Base-by-base conservation (phyloP, 768 basidiomycete species). In the Phylloporus arenicola region DNA sequence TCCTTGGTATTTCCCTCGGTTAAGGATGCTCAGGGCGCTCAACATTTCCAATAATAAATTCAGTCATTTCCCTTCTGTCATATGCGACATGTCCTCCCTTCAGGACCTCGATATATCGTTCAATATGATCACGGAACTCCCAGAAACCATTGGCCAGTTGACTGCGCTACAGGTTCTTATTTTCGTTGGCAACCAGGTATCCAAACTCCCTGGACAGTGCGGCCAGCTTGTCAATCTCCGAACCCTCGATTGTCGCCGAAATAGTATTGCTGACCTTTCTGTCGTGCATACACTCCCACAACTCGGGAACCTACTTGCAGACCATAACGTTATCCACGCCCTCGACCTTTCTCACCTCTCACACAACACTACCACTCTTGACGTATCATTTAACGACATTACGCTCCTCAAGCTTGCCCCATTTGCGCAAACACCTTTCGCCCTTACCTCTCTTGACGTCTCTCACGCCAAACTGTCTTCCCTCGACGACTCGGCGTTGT, bases 21-120 rank as follows among this genome's bases (percentile, higher is more conserved):
- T 97, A 53, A 75, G 78, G 37, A 68, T 73, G 39, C 79, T 98
- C 47, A 80, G 79, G 43, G 80, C 81, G 22, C 78, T 98, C 55
- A 95, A 96, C 69, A 86, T 98, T 51, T 95, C 93, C 47, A 97
- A 97, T 69, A 99, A 98, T 75, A 90, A 92, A 64, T 92, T 97
- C 66, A 78, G 77, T 25, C 62, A 61, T 7, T 75, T 98, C 45
- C 95, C 95, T 0, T 56, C 72, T 0, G 87, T 87, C 31, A 78
- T 99, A 24, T 83, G 80, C 65, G 74, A 84, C 53, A 80, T 98
- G 61, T 68, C 73, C 5, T 77, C 71, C n/a, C 79, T 99, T 17
- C 72, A 78, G 33, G 90, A 94, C 58, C 82, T 99, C 17, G 94
- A 98, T 60, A 75, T 96, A 34, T 98, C 96, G 0, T 97, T 97